Conservation (phyloP, 1,139 yeast species). For the Pichia sp. region DNA sequence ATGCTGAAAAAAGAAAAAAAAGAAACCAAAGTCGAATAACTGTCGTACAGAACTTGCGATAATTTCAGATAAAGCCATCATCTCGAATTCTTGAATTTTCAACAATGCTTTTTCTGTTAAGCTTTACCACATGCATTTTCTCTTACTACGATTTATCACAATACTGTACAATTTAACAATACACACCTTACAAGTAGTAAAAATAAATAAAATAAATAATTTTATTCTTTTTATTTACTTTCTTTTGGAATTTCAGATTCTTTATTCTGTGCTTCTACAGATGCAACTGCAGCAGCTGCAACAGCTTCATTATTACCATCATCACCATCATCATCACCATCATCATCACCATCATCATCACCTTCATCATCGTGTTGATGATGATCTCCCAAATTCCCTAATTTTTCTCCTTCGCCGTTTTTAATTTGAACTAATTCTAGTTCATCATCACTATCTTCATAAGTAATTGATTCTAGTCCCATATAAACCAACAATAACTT, state of each 20-base stretch:
- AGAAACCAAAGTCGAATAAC: not conserved
- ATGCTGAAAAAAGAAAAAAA: not conserved
- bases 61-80: not conserved
- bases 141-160: not conserved
- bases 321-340: not conserved
- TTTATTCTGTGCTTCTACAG: not conserved
- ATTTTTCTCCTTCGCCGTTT: no score
- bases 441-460: constrained; percentile 26
- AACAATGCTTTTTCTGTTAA: not conserved
- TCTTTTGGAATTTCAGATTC: not conserved
- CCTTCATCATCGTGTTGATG: no score
- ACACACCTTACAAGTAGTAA: not conserved
- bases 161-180: not conserved
- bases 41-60: not conserved
- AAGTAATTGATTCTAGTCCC: constrained; percentile 30
- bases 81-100: not conserved
- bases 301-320: not conserved
- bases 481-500: constrained; percentile 29
- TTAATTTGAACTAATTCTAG: not conserved
- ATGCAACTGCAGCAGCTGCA: not conserved
- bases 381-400: no score
- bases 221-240: not conserved
- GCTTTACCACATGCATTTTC: no score
- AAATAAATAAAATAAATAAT: not conserved
- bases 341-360: no score